Percentiles rank a stretch among this genome's conserved stretches.
phyloP scores from a whole-genome alignment of 345 rosid genomes.

The Alliaria petiolata region DNA sequence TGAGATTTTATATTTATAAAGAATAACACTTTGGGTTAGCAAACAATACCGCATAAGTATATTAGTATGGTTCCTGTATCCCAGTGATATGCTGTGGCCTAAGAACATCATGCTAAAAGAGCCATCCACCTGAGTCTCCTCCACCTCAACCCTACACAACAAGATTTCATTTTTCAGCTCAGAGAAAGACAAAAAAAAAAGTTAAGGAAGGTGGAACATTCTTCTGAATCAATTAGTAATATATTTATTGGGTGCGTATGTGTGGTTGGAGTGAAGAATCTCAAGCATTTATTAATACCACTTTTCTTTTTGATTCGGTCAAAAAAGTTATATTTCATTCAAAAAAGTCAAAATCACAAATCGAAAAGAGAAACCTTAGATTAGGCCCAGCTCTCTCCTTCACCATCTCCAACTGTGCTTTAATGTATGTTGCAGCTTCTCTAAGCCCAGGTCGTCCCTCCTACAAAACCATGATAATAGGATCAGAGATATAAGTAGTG shows the following conservation, averaged over 20 bases:
- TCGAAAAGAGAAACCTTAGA: constrained; percentile 41
- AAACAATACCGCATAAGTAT: constrained; percentile 66
- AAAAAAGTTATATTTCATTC: neutral
- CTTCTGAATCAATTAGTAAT: neutral
- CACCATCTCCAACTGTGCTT: constrained; percentile 55
- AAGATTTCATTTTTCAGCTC: neutral
- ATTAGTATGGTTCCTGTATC: constrained; percentile 90
- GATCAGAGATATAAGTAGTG: neutral
- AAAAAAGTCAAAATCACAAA: neutral
- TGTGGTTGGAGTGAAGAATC: constrained; percentile 2
- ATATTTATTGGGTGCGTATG: neutral
- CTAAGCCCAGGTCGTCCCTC: constrained; percentile 86
- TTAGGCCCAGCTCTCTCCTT: constrained; percentile 78
- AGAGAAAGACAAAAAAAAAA: neutral
- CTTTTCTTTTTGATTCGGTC: neutral
- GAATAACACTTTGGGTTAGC: neutral
- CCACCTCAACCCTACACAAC: constrained; percentile 69
- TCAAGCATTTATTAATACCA: constrained; percentile 1
- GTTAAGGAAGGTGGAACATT: neutral
- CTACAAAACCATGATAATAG: constrained; percentile 34
- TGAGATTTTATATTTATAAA: neutral
- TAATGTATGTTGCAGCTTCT: constrained; percentile 82
- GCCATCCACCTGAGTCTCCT: constrained; percentile 76
- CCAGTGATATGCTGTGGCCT: constrained; percentile 77
- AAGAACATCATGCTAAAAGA: constrained; percentile 90